Evolutionary conservation across 2,329 filamentous ascomycete species (phyloP).

Genomic region (Curvularia sp.): DNA sequence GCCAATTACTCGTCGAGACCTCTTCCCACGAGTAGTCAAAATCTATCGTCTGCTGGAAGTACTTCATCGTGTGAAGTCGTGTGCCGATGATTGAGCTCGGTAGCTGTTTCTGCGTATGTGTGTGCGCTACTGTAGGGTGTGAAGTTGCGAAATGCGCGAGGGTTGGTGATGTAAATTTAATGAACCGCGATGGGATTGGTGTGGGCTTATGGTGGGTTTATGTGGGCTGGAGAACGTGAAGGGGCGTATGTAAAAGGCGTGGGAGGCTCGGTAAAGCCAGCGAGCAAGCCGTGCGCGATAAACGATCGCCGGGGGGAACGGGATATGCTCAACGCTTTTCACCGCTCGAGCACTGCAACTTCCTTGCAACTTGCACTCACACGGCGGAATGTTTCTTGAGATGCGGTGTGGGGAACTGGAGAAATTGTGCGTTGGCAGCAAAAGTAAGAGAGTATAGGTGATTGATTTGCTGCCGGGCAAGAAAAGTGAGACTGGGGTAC

Average conservation of each 20-base stretch:
- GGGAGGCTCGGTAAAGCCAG: conserved; percentile 28
- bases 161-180: conserved; percentile 3
- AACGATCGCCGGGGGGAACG: conserved; percentile 27
- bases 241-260: conserved; percentile 19
- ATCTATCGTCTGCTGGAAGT: conserved; percentile 87
- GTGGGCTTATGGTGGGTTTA: conserved; percentile 12
- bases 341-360: conserved; percentile 16
- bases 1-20: conserved; percentile 97
- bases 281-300: conserved; percentile 29
- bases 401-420: conserved; percentile 12
- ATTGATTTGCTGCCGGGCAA: conserved; percentile 5
- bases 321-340: conserved; percentile 24
- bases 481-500: conserved; percentile 5
- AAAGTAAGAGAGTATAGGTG: conserved; percentile 3
- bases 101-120: neutral
- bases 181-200: conserved; percentile 15
- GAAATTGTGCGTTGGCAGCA: conserved; percentile 11
- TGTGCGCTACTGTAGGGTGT: conserved; percentile 12
- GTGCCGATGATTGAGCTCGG: conserved; percentile 19
- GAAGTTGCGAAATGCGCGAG: neutral
- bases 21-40: conserved; percentile 99
- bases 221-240: conserved; percentile 18
- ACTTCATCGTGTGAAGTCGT: conserved; percentile 75
- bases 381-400: neutral
- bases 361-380: conserved; percentile 1